Conservation (phyloP, 2,329 filamentous ascomycete genomes). For the Nemania serpens region DNA sequence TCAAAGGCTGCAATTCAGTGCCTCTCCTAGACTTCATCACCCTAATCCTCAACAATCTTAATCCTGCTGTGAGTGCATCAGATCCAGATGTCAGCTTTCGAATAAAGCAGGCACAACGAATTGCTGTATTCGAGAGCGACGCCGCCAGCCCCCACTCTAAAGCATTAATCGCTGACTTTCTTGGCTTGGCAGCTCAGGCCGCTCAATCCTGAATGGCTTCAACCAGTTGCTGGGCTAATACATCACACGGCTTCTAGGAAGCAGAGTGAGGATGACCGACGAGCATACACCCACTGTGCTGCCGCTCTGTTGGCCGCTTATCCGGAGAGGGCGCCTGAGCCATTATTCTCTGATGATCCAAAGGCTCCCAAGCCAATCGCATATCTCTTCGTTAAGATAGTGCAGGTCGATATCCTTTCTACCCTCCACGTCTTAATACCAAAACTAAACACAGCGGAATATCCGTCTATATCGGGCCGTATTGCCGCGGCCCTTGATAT, state of each 20-base stretch:
- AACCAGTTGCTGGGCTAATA: constrained; percentile 52
- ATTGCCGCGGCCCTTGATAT: constrained; percentile 66
- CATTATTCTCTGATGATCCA: constrained; percentile 57
- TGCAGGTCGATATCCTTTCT: constrained; percentile 68
- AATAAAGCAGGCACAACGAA: background rate
- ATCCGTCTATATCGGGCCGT: constrained; percentile 55
- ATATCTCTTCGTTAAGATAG: constrained; percentile 66
- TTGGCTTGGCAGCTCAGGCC: constrained; percentile 50
- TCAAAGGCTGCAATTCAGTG: constrained; percentile 61
- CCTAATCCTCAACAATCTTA: constrained; percentile 54
- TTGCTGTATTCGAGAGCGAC: background rate
- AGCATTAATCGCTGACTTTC: constrained; percentile 21
- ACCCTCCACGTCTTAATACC: constrained; percentile 64
- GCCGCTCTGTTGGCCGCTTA: constrained; percentile 63
- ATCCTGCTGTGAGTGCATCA: constrained; percentile 49
- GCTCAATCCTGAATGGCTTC: constrained; percentile 58
- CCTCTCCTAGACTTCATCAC: constrained; percentile 64
- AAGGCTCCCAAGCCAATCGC: constrained; percentile 58
- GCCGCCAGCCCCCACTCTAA: background rate
- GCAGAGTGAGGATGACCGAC: constrained; percentile 59
- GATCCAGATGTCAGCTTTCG: background rate
- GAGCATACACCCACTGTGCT: constrained; percentile 63
- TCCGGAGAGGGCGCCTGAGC: constrained; percentile 48
- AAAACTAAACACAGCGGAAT: constrained; percentile 60
- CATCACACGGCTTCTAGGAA: constrained; percentile 58